Conservation (phyloP, 1,139 yeast genomes). For the Chernovozyma sophiae-reginae region DNA sequence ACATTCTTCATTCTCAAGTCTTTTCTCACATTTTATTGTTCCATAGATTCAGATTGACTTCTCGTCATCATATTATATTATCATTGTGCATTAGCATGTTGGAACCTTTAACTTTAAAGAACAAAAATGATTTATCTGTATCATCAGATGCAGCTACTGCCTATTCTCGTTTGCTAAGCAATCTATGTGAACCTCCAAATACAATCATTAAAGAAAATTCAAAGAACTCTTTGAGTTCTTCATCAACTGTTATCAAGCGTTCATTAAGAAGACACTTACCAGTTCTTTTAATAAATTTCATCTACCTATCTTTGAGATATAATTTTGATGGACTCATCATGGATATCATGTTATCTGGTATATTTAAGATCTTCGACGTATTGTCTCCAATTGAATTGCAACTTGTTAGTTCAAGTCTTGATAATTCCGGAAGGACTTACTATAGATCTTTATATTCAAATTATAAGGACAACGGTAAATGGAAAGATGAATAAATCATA, state of each 20-base stretch:
- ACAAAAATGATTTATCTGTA: constrained; percentile 9
- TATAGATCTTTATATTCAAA: constrained; percentile 66
- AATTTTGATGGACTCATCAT: constrained; percentile 47
- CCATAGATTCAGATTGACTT: constrained; percentile 66
- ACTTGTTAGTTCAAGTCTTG: constrained; percentile 65
- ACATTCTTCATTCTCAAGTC: constrained; percentile 36
- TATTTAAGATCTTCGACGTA: constrained; percentile 64
- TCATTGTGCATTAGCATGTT: constrained; percentile 47
- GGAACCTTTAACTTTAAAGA: constrained; percentile 32
- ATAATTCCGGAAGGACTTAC: constrained; percentile 63
- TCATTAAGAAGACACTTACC: constrained; percentile 63
- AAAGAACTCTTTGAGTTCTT: constrained; percentile 46
- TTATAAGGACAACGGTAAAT: constrained; percentile 75
- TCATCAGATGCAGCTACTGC: constrained; percentile 38
- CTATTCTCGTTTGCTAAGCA: constrained; percentile 56
- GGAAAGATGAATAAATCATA: constrained; percentile 63
- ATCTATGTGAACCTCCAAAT: constrained; percentile 67
- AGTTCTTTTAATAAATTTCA: constrained; percentile 53
- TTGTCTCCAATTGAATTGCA: constrained; percentile 65
- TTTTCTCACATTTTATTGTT: constrained; percentile 55
- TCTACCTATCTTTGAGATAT: constrained; percentile 46
- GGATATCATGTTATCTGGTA: constrained; percentile 51
- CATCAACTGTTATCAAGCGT: constrained; percentile 51
- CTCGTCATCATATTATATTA: constrained; percentile 68
- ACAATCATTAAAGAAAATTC: constrained; percentile 15